These are phyloP conservation scores for Globisporangium apiculatum DNA, from an alignment of 352 stramenopile species.

Conservation along the genomic window DNA sequence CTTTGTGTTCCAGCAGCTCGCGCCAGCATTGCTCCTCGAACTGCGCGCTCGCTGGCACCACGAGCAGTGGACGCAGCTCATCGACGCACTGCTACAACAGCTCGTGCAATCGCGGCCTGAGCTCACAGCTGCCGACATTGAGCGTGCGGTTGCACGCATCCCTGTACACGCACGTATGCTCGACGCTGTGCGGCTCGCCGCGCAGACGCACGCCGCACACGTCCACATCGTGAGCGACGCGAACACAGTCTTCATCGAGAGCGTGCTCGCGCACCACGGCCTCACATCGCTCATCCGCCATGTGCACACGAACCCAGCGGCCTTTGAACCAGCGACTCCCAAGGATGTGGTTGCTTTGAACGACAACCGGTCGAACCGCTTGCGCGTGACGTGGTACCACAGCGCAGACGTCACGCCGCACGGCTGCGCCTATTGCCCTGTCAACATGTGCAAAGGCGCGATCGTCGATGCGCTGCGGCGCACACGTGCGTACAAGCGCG, in stretches of 20 bases:
- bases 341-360: slow-evolving; percentile 10
- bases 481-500: slow-evolving; percentile 20
- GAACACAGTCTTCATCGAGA: slow-evolving; percentile 38
- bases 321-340: slow-evolving; percentile 6
- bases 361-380: slow-evolving; percentile 1
- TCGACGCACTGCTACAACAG: slow-evolving; percentile 25
- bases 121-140: slow-evolving; percentile 19
- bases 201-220: slow-evolving; percentile 20
- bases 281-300: slow-evolving; percentile 23
- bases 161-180: slow-evolving; percentile 30
- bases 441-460: slow-evolving; percentile 58
- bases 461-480: slow-evolving; percentile 33
- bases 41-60: slow-evolving; percentile 13
- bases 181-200: slow-evolving; percentile 33
- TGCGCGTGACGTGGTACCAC: slow-evolving; percentile 36
- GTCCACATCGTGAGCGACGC: slow-evolving; percentile 46
- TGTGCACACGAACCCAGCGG: slow-evolving; percentile 32
- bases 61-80: slow-evolving; percentile 16
- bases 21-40: slow-evolving; percentile 18
- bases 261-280: slow-evolving; percentile 25
- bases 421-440: slow-evolving; percentile 31
- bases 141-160: slow-evolving; percentile 18
- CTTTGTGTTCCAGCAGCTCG: slow-evolving; percentile 24
- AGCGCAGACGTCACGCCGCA: slow-evolving; percentile 20
- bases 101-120: slow-evolving; percentile 20